Base-by-base conservation (phyloP, 257 asterid genomes). In the Sherardia arvensis region DNA sequence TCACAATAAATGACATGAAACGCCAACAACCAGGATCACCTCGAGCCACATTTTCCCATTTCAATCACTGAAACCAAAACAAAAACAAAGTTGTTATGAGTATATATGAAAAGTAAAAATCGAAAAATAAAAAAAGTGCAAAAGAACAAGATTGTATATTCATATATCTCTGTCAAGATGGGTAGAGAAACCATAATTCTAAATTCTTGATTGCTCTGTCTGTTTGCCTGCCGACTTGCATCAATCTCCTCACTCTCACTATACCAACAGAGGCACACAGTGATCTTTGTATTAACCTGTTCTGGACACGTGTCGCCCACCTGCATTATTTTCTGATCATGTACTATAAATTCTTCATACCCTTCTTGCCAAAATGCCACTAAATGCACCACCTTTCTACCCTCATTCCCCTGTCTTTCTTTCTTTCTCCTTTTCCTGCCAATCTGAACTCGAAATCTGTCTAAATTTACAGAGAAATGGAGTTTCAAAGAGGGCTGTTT, bases 281-380 rank as follows among this genome's bases (percentile, higher is more conserved):
- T 61, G 74, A 80, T 62, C 12, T 57, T 11, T 62, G 65, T 58
- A 74, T 76, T 87, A 72, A 60, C 73, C 53, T 60, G 21, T 22
- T 62, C 32, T 59, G 5, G 61, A 71, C 90, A 81, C 87, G 81
- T 81, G 84, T 83, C 69, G 8, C 0, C 49, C 29, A 34, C 10
- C 74, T 55, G 69, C 78, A 67, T 73, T 18, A 27, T 21, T 33
- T 32, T 63, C 51, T 17, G 45, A 5, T 26, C 27, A 57, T 8
- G 15, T 21, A 23, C 28, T 82, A 86, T 86, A 86, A 86, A 82
- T 82, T 43, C 74, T 72, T 70, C 81, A 59, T 21, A 65, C 64
- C 68, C 18, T 51, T 49, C 70, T 66, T 62, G 49, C 71, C 76
- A 4, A 49, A 18, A 18, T 49, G 56, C 56, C 56, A 49, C 7